These are phyloP conservation scores for Hericium erinaceus DNA, from an alignment of 768 basidiomycete species.

Conservation along the genomic window DNA sequence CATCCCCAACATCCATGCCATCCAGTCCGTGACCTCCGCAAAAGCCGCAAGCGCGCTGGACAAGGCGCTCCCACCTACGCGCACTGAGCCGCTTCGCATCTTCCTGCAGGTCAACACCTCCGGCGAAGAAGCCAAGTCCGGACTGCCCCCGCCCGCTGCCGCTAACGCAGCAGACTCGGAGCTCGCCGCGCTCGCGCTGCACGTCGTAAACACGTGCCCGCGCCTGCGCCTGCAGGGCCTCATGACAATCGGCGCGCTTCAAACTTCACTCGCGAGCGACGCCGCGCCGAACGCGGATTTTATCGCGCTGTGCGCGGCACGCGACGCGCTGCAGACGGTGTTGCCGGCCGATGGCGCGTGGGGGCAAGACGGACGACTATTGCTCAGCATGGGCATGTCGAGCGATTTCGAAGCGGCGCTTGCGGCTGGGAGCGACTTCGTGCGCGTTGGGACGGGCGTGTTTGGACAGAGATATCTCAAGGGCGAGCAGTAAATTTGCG, in stretches of 20 bases:
- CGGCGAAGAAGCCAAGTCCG: slow-evolving; percentile 85
- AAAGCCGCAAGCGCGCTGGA: slow-evolving; percentile 78
- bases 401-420: slow-evolving; percentile 87
- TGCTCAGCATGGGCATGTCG: slow-evolving; percentile 96
- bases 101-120: slow-evolving; percentile 95
- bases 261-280: slow-evolving; percentile 49
- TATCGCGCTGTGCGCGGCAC: slow-evolving; percentile 50
- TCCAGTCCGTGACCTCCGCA: slow-evolving; percentile 78
- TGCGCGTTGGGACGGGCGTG: slow-evolving; percentile 80
- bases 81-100: slow-evolving; percentile 59
- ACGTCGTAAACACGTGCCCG: slow-evolving; percentile 68
- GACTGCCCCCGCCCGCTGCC: slow-evolving; percentile 51
- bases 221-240: slow-evolving; percentile 71
- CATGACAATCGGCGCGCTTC: slow-evolving; percentile 93
- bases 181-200: slow-evolving; percentile 54
- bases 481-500: neutral
- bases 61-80: slow-evolving; percentile 53
- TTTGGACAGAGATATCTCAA: slow-evolving; percentile 10
- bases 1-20: slow-evolving; percentile 77
- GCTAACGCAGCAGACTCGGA: slow-evolving; percentile 29
- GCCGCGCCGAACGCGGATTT: slow-evolving; percentile 63
- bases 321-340: slow-evolving; percentile 43
- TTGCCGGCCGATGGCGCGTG: slow-evolving; percentile 30
- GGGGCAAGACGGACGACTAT: slow-evolving; percentile 42
- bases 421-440: slow-evolving; percentile 74